Percentiles rank a stretch among this genome's conserved stretches.
Conservation (phyloP, 2,329 filamentous ascomycete genomes). For the Ampelomyces quisqualis region DNA sequence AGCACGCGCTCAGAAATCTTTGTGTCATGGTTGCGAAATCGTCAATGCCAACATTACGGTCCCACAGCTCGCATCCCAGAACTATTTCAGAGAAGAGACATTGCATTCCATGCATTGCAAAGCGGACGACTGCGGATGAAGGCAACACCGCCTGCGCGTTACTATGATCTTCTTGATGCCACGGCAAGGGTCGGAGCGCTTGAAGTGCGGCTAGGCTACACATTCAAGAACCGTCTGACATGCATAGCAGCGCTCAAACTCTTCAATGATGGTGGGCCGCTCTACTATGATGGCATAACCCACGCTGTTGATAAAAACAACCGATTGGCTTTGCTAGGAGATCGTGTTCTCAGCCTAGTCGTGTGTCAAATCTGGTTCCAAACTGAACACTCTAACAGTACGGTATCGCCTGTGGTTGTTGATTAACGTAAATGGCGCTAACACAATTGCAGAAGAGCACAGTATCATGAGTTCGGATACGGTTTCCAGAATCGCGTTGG, state of each 20-base stretch:
- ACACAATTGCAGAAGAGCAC: no score
- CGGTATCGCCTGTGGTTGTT: no score
- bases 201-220: constrained; percentile 20
- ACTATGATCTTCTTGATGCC: constrained; percentile 21
- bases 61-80: constrained; percentile 12
- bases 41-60: constrained; percentile 13
- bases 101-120: constrained; percentile 10
- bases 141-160: constrained; percentile 2
- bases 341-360: constrained; percentile 16
- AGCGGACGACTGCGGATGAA: constrained; percentile 5
- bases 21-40: neutral
- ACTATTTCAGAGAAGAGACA: constrained; percentile 19
- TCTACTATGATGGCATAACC: constrained; percentile 17
- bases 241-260: constrained; percentile 24
- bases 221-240: constrained; percentile 21
- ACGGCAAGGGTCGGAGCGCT: constrained; percentile 15
- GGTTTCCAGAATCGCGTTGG: constrained; percentile 10
- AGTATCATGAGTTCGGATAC: neutral
- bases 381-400: constrained; percentile 10
- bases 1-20: neutral
- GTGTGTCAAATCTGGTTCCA: constrained; percentile 22
- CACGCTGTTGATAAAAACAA: constrained; percentile 14
- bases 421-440: no score
- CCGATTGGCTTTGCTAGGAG: constrained; percentile 26
- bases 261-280: constrained; percentile 3